A percentile compares a stretch with the other conserved stretches of the same genome.
These are phyloP conservation scores for Pseudogymnoascus sp. DNA, from an alignment of 2,329 filamentous ascomycete species.

Conservation along the genomic window DNA sequence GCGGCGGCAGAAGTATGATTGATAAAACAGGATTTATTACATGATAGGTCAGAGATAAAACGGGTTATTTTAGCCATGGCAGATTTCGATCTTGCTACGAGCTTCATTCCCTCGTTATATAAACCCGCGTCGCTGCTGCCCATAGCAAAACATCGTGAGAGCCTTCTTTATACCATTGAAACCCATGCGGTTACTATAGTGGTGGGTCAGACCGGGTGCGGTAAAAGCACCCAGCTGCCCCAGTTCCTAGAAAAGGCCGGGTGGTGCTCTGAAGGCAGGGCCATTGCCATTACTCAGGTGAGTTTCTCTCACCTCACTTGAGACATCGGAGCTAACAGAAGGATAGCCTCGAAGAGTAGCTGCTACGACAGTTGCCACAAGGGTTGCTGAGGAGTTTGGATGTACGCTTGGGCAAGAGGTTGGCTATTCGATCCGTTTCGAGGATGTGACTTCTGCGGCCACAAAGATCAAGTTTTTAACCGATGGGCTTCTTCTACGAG, in stretches of 20 bases:
- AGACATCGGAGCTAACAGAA: constrained; percentile 4
- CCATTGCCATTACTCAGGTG: constrained; percentile 86
- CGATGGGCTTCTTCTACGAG: constrained; percentile 81
- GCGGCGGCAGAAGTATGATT: neutral
- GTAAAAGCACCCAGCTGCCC: constrained; percentile 92
- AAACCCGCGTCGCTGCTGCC: constrained; percentile 78
- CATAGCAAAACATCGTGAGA: constrained; percentile 73
- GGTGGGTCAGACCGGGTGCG: constrained; percentile 87
- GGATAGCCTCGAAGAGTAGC: constrained; percentile 76
- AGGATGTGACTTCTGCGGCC: constrained; percentile 77
- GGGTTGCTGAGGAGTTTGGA: constrained; percentile 82
- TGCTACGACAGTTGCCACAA: constrained; percentile 77
- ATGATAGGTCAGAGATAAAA: neutral
- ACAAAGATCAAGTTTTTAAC: constrained; percentile 94
- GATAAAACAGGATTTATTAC: neutral
- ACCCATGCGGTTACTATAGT: constrained; percentile 78
- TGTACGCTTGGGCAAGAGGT: constrained; percentile 84
- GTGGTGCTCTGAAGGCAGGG: constrained; percentile 77
- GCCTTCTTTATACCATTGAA: constrained; percentile 78
- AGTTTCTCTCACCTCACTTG: constrained; percentile 24
- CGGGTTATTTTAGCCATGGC: constrained; percentile 20
- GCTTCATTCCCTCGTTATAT: constrained; percentile 72
- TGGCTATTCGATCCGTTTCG: constrained; percentile 86
- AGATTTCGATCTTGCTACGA: constrained; percentile 47
- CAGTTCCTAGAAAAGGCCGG: constrained; percentile 83